Evolutionary conservation across 345 rosid species (phyloP), one percentile per base, ranked within the genome.

Genomic region (Camelina sativa): DNA sequence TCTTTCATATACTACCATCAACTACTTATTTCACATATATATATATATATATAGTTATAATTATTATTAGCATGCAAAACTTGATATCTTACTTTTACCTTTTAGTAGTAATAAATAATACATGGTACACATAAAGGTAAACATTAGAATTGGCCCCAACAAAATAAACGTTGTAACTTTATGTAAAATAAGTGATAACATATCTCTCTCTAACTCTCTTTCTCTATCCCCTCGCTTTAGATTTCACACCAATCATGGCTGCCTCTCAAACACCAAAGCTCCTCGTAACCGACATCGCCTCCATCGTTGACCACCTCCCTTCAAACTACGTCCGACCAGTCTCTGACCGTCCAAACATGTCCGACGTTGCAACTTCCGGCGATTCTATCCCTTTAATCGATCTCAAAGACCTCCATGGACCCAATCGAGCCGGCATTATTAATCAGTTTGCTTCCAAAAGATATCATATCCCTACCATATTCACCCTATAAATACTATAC

Each of bases 331-430:
- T 92, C 69, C 74, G 89, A 30, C 86, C 91, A 51, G 40, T 80
- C 74, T 74, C 84, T 62, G 92, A 90, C 80, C 90, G 93, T 37
- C 98, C 95, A 0, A 83, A 84, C 60, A 72, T 92, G 34, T 13
- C 83, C 0, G 72, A 81, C 0, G 81, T 84, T 28, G 65, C 70
- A 17, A 19, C 16, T 7, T 79, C 84, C 0, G 79, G 60, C 2
- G 79, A 22, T 34, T 73, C 87, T 35, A 84, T 93, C 73, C 88
- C 96, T 59, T 64, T 91, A 1, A 86, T 93, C 25, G 93, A 93
- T 55, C 84, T 92, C 23, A 61, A 20, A 1, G 86, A 70, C 8
- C 84, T 93, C 13, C 11, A 64, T 12, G 86, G 88, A 10, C 84
- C 90, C 4, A 28, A 69, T 71, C 86, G 51, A 16, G 44, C 80